These are phyloP conservation scores for Daldinia vernicosa DNA, from an alignment of 495 filamentous ascomycete genomes.

Conservation along the genomic window DNA sequence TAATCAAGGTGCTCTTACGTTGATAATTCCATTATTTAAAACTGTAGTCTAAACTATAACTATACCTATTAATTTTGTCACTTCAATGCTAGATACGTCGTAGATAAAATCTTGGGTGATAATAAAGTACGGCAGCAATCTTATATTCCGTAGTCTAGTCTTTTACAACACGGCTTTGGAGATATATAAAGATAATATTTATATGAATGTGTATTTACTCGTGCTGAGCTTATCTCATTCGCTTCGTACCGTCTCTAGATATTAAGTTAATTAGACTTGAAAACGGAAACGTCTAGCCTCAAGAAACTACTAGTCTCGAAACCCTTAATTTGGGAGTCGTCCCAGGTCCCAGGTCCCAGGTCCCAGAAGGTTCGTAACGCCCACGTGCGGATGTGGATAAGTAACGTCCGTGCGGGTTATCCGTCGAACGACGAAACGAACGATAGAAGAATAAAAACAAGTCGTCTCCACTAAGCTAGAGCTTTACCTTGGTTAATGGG, in stretches of 20 bases:
- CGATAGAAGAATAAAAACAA: slow-evolving; percentile 16
- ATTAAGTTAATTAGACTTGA: too few species aligned
- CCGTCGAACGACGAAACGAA: slow-evolving; percentile 27
- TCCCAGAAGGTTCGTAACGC: slow-evolving; percentile 2
- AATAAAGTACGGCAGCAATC: too few species aligned
- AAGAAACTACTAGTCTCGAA: not conserved
- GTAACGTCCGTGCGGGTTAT: slow-evolving; percentile 22
- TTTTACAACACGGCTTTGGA: too few species aligned
- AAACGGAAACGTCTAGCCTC: too few species aligned
- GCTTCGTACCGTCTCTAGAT: too few species aligned
- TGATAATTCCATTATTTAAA: not conserved
- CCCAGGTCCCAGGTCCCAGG: not conserved
- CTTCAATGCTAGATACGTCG: too few species aligned
- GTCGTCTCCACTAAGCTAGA: not conserved
- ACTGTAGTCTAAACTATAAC: not conserved
- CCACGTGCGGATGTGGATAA: slow-evolving; percentile 21
- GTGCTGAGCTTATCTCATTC: too few species aligned
- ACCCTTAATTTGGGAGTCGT: slow-evolving; percentile 17
- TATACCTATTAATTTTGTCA: too few species aligned
- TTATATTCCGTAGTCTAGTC: too few species aligned
- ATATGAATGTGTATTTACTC: too few species aligned
- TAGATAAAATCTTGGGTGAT: too few species aligned
- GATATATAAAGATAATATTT: too few species aligned
- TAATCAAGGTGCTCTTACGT: not conserved
- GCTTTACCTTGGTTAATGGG: not conserved